Evolutionary conservation across 805 yeast genomes (phyloP).

Genomic region (Blastobotrys mokoenaii): DNA sequence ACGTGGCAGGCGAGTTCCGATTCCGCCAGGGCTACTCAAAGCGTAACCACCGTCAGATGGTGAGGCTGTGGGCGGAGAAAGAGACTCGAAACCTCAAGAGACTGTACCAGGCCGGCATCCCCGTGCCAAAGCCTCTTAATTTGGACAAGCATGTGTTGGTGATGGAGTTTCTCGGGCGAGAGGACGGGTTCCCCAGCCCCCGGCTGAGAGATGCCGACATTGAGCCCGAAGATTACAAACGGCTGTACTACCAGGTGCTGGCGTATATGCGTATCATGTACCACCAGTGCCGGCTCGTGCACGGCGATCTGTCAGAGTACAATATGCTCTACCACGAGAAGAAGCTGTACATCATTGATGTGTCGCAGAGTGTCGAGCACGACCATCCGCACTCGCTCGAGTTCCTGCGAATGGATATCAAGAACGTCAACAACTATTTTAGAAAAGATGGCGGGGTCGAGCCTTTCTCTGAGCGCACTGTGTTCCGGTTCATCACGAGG

Average conservation of each 20-base stretch:
- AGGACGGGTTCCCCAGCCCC: constrained; percentile 82
- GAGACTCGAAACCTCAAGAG: constrained; percentile 91
- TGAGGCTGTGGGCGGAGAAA: constrained; percentile 96
- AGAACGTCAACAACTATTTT: constrained; percentile 87
- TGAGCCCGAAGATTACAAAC: constrained; percentile 52
- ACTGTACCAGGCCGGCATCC: constrained; percentile 66
- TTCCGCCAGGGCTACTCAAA: constrained; percentile 77
- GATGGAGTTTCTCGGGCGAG: constrained; percentile 79
- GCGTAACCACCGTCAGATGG: constrained; percentile 95
- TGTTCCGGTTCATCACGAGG: constrained; percentile 63
- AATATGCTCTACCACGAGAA: constrained; percentile 75
- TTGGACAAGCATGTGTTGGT: constrained; percentile 83
- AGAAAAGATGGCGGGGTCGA: constrained; percentile 57
- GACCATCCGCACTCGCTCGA: constrained; percentile 96
- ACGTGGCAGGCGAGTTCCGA: constrained; percentile 92
- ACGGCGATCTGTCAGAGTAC: constrained; percentile 95
- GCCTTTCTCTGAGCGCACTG: constrained; percentile 70
- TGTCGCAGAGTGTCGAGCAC: constrained; percentile 95
- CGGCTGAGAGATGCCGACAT: constrained; percentile 78
- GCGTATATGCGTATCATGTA: constrained; percentile 81
- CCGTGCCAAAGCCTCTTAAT: constrained; percentile 90
- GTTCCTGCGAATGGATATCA: constrained; percentile 94
- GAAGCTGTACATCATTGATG: constrained; percentile 82
- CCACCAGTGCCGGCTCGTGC: constrained; percentile 82
- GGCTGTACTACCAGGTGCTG: constrained; percentile 68